Evolutionary conservation across 805 yeast species (phyloP).

Genomic region (Schwanniomyces pseudopolymorphus): DNA sequence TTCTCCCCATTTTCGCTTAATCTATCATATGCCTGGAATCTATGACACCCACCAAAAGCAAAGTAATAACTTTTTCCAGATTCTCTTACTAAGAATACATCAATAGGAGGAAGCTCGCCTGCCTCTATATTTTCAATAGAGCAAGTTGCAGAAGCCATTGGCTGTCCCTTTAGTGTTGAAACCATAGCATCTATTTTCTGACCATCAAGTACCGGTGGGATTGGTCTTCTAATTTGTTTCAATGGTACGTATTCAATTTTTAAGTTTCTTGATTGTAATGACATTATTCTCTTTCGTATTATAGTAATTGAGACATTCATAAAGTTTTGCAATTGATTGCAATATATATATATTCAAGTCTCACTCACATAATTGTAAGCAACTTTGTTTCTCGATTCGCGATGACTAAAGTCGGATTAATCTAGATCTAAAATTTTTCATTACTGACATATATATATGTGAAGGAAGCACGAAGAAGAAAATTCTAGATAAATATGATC

Average conservation of each 20-base stretch:
- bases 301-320: background rate
- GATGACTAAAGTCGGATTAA: background rate
- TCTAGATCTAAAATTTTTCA: background rate
- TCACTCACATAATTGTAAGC: background rate
- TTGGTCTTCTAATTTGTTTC: conserved; percentile 70
- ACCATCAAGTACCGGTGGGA: conserved; percentile 78
- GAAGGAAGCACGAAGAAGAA: too few relatives aligned
- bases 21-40: conserved; percentile 82
- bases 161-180: conserved; percentile 62
- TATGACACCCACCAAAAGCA: conserved; percentile 89
- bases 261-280: conserved; percentile 63
- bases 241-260: conserved; percentile 64
- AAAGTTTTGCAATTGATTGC: background rate
- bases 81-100: conserved; percentile 67
- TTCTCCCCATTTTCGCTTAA: conserved; percentile 32
- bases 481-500: too few relatives aligned
- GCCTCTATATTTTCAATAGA: conserved; percentile 45
- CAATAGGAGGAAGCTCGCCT: conserved; percentile 81
- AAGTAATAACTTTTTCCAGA: conserved; percentile 63
- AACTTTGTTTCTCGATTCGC: background rate
- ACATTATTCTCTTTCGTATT: conserved; percentile 39
- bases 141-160: conserved; percentile 65
- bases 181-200: conserved; percentile 79
- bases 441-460: background rate
- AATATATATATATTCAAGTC: background rate